phyloP scores from a whole-genome alignment of 306 rosid genomes.

The Cucurbita maxima region DNA sequence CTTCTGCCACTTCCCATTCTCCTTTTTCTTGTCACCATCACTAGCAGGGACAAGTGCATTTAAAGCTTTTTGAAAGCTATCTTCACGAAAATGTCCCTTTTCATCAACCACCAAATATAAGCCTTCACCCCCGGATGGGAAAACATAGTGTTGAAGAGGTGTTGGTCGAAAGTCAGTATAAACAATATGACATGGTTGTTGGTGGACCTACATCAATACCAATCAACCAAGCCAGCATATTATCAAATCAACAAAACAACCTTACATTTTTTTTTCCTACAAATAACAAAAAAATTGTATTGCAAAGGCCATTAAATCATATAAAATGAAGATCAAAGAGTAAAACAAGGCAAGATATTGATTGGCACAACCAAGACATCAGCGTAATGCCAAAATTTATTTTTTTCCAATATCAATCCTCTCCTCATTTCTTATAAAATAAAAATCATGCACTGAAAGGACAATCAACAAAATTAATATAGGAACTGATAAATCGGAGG shows the following conservation, averaged over 20 bases:
- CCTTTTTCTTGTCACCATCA: constrained; percentile 48
- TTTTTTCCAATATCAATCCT: background rate
- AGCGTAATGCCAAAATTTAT: background rate
- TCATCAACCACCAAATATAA: constrained; percentile 83
- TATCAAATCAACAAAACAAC: background rate
- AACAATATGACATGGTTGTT: constrained; percentile 87
- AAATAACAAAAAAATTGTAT: background rate
- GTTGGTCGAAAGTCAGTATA: constrained; percentile 94
- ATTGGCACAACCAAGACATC: background rate
- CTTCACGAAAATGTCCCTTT: constrained; percentile 69
- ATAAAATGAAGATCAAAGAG: background rate
- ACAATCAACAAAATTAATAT: background rate
- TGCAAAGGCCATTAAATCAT: background rate
- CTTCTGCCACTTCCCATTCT: constrained; percentile 58
- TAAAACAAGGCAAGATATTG: background rate
- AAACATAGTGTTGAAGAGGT: constrained; percentile 89
- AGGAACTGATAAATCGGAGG: background rate
- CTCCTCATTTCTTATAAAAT: background rate
- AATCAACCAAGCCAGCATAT: constrained; percentile 12
- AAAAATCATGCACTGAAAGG: background rate
- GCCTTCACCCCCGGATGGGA: constrained; percentile 80
- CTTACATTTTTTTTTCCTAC: background rate
- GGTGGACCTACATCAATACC: constrained; percentile 55
- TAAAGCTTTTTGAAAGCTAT: constrained; percentile 70
- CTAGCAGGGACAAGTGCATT: constrained; percentile 54